phyloP scores from a whole-genome alignment of 2,329 filamentous ascomycete species.

The Thelonectria blattea region DNA sequence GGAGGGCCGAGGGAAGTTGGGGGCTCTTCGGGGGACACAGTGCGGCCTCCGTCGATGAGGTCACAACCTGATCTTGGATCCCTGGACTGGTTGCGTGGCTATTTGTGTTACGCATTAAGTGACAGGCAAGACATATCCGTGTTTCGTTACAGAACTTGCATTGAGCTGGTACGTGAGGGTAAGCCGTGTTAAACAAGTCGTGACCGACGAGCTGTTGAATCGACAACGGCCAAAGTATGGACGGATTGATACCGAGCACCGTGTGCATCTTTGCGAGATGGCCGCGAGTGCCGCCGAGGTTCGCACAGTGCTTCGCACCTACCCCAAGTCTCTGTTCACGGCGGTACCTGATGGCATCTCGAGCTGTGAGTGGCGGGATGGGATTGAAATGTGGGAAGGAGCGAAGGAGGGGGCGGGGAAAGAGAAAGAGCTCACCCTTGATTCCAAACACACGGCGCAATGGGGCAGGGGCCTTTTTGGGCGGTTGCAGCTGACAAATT shows the following conservation, averaged over 20 bases:
- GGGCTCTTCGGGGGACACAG: neutral
- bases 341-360: neutral
- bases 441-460: neutral
- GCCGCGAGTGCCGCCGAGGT: neutral
- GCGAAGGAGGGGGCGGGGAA: neutral
- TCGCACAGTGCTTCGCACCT: neutral
- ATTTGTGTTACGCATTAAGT: too few relatives aligned
- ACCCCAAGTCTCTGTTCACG: neutral
- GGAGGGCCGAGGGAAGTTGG: neutral
- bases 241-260: too few relatives aligned
- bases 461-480: neutral
- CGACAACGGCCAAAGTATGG: too few relatives aligned
- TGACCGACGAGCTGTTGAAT: too few relatives aligned
- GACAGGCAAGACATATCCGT: too few relatives aligned
- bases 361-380: neutral
- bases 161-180: too few relatives aligned
- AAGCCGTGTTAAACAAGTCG: too few relatives aligned
- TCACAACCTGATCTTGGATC: too few relatives aligned
- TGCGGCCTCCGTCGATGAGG: neutral
- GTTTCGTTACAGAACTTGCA: too few relatives aligned
- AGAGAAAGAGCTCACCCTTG: neutral
- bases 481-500: constrained; percentile 37
- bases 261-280: neutral
- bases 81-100: too few relatives aligned
- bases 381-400: neutral